These are phyloP conservation scores for Aspergillus carbonarius DNA, from an alignment of 2,329 filamentous ascomycete species.

Conservation along the genomic window DNA sequence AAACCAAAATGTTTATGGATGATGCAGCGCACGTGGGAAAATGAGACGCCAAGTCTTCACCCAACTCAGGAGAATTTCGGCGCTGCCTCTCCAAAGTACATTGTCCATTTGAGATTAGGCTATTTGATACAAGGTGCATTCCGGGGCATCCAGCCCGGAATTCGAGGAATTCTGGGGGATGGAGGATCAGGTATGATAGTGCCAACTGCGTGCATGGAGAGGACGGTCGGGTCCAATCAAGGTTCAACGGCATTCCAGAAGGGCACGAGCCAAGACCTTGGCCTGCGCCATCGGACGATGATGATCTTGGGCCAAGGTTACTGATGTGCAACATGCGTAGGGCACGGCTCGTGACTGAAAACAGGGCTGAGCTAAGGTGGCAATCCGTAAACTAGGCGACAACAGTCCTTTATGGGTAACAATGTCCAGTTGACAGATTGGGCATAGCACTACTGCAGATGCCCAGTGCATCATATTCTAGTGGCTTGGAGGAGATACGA, in stretches of 20 bases:
- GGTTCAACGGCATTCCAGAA: slow-evolving; percentile 4
- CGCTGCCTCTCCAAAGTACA: not conserved
- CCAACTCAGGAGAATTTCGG: not conserved
- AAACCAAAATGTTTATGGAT: too few species aligned
- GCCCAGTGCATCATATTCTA: not conserved
- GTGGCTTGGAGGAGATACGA: not conserved
- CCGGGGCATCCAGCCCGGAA: not conserved
- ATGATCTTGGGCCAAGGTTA: slow-evolving; percentile 3
- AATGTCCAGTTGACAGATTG: too few species aligned
- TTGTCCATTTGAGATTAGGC: not conserved
- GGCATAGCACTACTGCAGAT: not conserved
- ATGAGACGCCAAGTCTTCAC: too few species aligned
- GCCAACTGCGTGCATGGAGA: not conserved
- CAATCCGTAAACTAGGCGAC: not conserved
- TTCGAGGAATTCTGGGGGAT: not conserved
- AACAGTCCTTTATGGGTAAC: too few species aligned
- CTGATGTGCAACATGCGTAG: not conserved
- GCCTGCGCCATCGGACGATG: slow-evolving; percentile 4
- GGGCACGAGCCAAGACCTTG: slow-evolving; percentile 14
- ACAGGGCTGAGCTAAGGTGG: not conserved
- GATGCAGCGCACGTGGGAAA: too few species aligned
- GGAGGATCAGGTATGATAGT: not conserved
- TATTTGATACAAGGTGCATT: not conserved
- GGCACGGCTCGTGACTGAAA: slow-evolving; percentile 1
- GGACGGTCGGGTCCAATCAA: slow-evolving; percentile 6